These are phyloP conservation scores for Yamadazyma sp. DNA, from an alignment of 805 yeast genomes.

Conservation along the genomic window DNA sequence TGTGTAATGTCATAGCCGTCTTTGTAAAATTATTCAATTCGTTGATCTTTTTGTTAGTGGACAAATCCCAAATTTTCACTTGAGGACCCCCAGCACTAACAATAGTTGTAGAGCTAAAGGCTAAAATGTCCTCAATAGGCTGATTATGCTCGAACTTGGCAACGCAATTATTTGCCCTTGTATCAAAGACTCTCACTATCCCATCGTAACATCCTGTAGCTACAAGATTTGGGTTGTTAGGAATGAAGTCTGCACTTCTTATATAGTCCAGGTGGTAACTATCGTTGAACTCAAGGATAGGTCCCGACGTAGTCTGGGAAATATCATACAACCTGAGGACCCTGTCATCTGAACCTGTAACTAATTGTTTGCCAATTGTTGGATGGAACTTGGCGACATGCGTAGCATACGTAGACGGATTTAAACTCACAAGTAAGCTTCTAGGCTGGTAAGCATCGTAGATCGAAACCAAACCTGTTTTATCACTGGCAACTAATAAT, in stretches of 20 bases:
- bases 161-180: slow-evolving; percentile 62
- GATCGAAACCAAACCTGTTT: slow-evolving; percentile 87
- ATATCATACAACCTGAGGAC: slow-evolving; percentile 86
- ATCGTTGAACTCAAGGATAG: slow-evolving; percentile 59
- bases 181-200: slow-evolving; percentile 75
- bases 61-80: slow-evolving; percentile 88
- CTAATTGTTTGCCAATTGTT: slow-evolving; percentile 64
- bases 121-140: slow-evolving; percentile 84
- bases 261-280: slow-evolving; percentile 85
- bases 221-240: slow-evolving; percentile 72
- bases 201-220: slow-evolving; percentile 96
- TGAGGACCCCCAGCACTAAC: slow-evolving; percentile 79
- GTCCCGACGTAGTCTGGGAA: slow-evolving; percentile 65
- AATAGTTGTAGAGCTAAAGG: slow-evolving; percentile 71
- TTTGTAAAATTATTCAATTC: slow-evolving; percentile 87
- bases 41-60: slow-evolving; percentile 68
- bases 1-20: slow-evolving; percentile 82
- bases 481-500: slow-evolving; percentile 90
- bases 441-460: slow-evolving; percentile 83
- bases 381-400: slow-evolving; percentile 94
- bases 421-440: slow-evolving; percentile 72
- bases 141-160: slow-evolving; percentile 62
- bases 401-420: slow-evolving; percentile 84
- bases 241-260: slow-evolving; percentile 76
- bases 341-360: slow-evolving; percentile 91